Evolutionary conservation across 371 early-diverging fungal species (phyloP), one percentile per base, ranked within the genome.

Genomic region (Rhizopus sp.): DNA sequence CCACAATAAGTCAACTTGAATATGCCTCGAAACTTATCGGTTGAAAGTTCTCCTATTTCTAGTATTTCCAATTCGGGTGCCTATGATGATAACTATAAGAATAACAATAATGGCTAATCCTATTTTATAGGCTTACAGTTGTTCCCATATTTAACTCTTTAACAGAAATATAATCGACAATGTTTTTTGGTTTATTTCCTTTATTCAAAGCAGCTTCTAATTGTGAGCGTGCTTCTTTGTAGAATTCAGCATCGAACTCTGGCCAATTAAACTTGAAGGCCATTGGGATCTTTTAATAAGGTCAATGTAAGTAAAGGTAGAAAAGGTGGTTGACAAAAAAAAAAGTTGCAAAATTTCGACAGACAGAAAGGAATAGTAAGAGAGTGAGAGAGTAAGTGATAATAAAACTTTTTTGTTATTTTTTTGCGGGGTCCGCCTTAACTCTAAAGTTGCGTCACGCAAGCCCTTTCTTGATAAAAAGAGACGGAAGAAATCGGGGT

Each of bases 221-320:
- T 69, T 92, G 88, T 50, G 80, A 72, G 64, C 83, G 79, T 23
- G 96, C 96, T 66, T 90, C 86, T 30, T 84, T 84, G 54, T 91
- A 84, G 64, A 97, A 94, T 60, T 85, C 88, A 23, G 73, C 64
- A 66, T 88, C 86, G 71, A 98, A 97, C 41, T 86, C 81, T 5
- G 93, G 91, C 97, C 98, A 98, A 73, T 92, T 93, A 77, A 98
- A 94, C 63, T 89, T 90, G 80, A 98, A 98, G 33, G 94, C 87
- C 97, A 97, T 97, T 30, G 17, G 30, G 33, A 5, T 48, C 7
- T 9, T 51, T 38, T 52, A 39, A 40, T 53, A 13, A 23, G 23
- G 23, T 23, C 23, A 23, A 23, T 23, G 23, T 23, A 23, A 23
- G 23, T 23, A 23, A 23, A 23, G 23, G 23, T 23, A 23, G 23